Base-by-base conservation (phyloP, 805 yeast species). In the Saccharomycopsis amapae region DNA sequence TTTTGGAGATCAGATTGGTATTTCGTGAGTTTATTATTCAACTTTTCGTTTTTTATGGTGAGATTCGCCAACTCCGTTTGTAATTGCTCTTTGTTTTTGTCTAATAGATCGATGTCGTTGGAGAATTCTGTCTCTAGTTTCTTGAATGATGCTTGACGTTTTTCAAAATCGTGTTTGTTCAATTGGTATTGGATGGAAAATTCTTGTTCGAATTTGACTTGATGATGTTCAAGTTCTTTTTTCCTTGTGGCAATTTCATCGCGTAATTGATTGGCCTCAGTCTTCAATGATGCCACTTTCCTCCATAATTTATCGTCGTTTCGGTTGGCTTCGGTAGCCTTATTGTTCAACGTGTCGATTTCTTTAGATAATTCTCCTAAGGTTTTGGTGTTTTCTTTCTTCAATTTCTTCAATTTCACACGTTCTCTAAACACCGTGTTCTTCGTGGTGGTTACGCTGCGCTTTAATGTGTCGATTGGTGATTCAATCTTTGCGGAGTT, bases 381-480 rank as follows among this genome's bases (percentile, higher is more conserved):
- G 44, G 72, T 71, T 54, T 79, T 80, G 43, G 75, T 65, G 55
- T 78, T 69, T 48, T 81, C 87, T 40, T 73, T 73, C 52, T 76
- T 73, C 40, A 72, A 59, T 44, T 76, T 76, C 58, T 78, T 80
- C 53, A 79, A 55, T 46, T 73, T 75, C n/a, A 65, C 56, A 54
- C 75, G 73, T 53, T 79, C 85, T 40, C 78, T 75, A 5, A 71
- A 68, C 36, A 81, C 65, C 33, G 76, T 75, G 20, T 75, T 74
- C 52, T 77, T 76, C 0, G 86, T 79, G 0, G 86, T 78, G 28
- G 77, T 69, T 30, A 81, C 73, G 18, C 84, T 77, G 54, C 78
- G 81, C 53, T 80, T 76, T 33, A 81, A 62, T 1, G 88, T 81
- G 1, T 76, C 69, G 38, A 81, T 63, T 0, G 89, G 87, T 1